These are phyloP conservation scores for Metschnikowia vanudenii DNA, from an alignment of 805 yeast genomes.

Conservation along the genomic window DNA sequence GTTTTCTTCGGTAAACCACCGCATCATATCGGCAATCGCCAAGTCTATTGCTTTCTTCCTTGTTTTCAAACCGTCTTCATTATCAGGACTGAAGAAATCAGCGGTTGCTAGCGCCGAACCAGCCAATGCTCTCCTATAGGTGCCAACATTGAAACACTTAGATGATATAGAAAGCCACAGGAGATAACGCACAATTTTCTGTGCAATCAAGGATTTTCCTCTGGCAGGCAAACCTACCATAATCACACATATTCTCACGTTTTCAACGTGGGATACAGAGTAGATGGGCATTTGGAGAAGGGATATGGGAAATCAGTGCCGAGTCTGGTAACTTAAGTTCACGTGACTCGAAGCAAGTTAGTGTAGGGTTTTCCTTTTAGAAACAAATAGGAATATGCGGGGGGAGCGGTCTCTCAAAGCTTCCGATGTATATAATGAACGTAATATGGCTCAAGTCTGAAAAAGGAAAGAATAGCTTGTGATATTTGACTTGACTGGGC, in stretches of 20 bases:
- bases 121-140: slow-evolving; percentile 63
- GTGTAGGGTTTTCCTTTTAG: too few species aligned
- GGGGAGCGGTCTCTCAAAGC: not conserved
- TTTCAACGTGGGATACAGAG: slow-evolving; percentile 59
- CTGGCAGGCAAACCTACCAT: slow-evolving; percentile 90
- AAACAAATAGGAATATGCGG: too few species aligned
- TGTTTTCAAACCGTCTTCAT: slow-evolving; percentile 59
- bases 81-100: slow-evolving; percentile 69
- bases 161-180: slow-evolving; percentile 90
- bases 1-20: slow-evolving; percentile 76
- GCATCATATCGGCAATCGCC: slow-evolving; percentile 78
- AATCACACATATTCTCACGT: slow-evolving; percentile 77
- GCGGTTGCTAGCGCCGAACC: slow-evolving; percentile 58
- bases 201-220: slow-evolving; percentile 93
- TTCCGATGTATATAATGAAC: not conserved
- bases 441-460: not conserved
- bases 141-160: slow-evolving; percentile 86
- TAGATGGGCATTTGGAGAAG: slow-evolving; percentile 49
- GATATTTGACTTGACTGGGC: not conserved
- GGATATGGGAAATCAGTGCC: not conserved
- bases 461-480: not conserved
- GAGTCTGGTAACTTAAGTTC: not conserved
- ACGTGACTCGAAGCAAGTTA: not conserved
- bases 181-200: slow-evolving; percentile 86
- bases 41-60: slow-evolving; percentile 67